Conservation (phyloP, 768 basidiomycete genomes). For the Fomitopsis serialis region DNA sequence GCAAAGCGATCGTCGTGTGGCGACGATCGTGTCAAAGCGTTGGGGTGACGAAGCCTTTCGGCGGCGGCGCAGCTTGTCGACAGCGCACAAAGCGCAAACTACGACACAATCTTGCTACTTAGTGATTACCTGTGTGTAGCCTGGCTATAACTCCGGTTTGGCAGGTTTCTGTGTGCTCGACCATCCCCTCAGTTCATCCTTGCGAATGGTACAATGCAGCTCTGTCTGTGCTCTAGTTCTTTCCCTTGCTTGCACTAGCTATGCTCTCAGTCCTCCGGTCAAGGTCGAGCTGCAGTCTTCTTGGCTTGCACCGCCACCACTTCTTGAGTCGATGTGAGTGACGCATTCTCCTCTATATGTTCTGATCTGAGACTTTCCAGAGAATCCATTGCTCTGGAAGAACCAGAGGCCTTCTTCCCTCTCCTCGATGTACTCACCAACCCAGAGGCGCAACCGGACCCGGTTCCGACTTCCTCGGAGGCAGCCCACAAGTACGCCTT, state of each 20-base stretch:
- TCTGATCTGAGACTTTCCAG: constrained; percentile 35
- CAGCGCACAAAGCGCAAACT: no score
- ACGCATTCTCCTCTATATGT: not conserved
- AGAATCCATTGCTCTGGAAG: constrained; percentile 75
- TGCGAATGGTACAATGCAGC: not conserved
- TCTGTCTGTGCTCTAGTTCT: not conserved
- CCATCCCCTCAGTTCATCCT: not conserved
- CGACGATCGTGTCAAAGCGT: no score
- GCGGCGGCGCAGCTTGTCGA: no score
- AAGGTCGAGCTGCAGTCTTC: constrained; percentile 31
- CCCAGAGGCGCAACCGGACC: constrained; percentile 33
- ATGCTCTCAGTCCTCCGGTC: constrained; percentile 24
- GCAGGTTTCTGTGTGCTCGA: no score
- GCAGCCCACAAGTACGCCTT: constrained; percentile 52
- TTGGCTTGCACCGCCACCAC: constrained; percentile 28
- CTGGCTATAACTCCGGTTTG: no score
- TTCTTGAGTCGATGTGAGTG: constrained; percentile 29
- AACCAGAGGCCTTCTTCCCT: constrained; percentile 69
- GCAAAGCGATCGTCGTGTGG: no score
- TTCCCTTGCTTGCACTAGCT: not conserved
- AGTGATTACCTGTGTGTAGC: no score
- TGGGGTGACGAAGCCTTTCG: no score
- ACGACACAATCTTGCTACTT: no score
- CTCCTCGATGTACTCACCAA: constrained; percentile 62
- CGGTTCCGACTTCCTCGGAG: constrained; percentile 37